Conservation (phyloP, 208 protist species). For the Leishmania aethiopica region DNA sequence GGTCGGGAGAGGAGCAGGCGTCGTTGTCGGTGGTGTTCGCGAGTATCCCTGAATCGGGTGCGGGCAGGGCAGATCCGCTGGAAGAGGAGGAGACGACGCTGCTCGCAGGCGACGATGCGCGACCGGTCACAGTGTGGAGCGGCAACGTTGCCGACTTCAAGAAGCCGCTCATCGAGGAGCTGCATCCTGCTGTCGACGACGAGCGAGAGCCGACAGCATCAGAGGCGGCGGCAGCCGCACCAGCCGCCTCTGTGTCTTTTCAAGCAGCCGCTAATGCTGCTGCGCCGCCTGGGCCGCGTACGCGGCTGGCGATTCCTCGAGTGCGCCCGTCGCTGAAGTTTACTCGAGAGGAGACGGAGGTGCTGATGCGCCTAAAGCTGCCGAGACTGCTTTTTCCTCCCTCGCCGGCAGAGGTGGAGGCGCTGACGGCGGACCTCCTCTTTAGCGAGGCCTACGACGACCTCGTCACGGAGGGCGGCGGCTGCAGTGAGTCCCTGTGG, state of each 20-base stretch:
- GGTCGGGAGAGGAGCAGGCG: not conserved
- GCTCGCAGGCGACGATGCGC: slow-evolving; percentile 20
- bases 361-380: slow-evolving; percentile 44
- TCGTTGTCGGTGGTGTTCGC: slow-evolving; percentile 13
- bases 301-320: slow-evolving; percentile 56
- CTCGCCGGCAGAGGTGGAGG: slow-evolving; percentile 35
- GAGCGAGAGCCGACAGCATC: slow-evolving; percentile 1
- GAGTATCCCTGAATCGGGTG: slow-evolving; percentile 4
- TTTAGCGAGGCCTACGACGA: slow-evolving; percentile 90
- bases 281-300: slow-evolving; percentile 5
- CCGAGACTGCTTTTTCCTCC: slow-evolving; percentile 73
- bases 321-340: slow-evolving; percentile 45
- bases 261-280: not conserved
- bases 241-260: not conserved
- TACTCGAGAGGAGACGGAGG: slow-evolving; percentile 57
- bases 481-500: slow-evolving; percentile 91
- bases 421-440: slow-evolving; percentile 85
- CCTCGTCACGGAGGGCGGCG: slow-evolving; percentile 80
- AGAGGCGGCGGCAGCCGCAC: not conserved
- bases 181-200: not conserved
- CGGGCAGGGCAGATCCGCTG: slow-evolving; percentile 24
- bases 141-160: slow-evolving; percentile 84
- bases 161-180: slow-evolving; percentile 62
- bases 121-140: slow-evolving; percentile 59
- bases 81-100: slow-evolving; percentile 66